phyloP scores from a whole-genome alignment of 2,329 filamentous ascomycete genomes.

The Microdochium paspali region DNA sequence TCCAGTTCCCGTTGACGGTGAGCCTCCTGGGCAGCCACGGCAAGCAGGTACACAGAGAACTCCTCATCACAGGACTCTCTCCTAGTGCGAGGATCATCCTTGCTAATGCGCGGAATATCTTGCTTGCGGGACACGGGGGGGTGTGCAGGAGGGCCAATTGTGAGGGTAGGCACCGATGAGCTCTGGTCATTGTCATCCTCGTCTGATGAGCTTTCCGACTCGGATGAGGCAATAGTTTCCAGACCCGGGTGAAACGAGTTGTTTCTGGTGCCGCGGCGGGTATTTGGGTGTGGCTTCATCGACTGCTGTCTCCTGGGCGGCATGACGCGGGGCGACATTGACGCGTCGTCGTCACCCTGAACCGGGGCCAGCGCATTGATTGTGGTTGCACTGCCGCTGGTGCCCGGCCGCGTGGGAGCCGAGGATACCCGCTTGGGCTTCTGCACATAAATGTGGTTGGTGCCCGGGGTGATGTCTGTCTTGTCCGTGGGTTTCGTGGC shows the following conservation, averaged over 20 bases:
- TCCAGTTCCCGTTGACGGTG: conserved; percentile 69
- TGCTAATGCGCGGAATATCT: conserved; percentile 7
- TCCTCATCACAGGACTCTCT: conserved; percentile 67
- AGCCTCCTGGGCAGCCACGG: conserved; percentile 70
- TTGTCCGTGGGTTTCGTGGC: conserved; percentile 57
- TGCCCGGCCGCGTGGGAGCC: conserved; percentile 8
- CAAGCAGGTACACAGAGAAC: conserved; percentile 67
- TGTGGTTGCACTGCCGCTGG: conserved; percentile 9
- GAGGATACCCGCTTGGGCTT: conserved; percentile 27
- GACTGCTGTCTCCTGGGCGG: conserved; percentile 28
- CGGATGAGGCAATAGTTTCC: conserved; percentile 34
- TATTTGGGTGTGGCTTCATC: conserved; percentile 29
- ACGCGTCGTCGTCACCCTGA: conserved; percentile 17
- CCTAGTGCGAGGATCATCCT: conserved; percentile 34
- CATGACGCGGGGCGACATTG: conserved; percentile 21
- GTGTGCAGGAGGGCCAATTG: background rate
- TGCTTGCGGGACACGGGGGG: background rate
- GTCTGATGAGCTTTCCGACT: conserved; percentile 26
- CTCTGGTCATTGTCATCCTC: conserved; percentile 12
- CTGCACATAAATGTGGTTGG: conserved; percentile 49
- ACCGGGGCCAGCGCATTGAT: conserved; percentile 8
- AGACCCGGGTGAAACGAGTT: conserved; percentile 30
- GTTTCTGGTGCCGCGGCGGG: conserved; percentile 25
- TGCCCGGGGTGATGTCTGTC: conserved; percentile 61
- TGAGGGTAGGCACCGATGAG: conserved; percentile 4